These are phyloP conservation scores for Verticillium tricorpus DNA, from an alignment of 2,329 filamentous ascomycete species.

Conservation along the genomic window DNA sequence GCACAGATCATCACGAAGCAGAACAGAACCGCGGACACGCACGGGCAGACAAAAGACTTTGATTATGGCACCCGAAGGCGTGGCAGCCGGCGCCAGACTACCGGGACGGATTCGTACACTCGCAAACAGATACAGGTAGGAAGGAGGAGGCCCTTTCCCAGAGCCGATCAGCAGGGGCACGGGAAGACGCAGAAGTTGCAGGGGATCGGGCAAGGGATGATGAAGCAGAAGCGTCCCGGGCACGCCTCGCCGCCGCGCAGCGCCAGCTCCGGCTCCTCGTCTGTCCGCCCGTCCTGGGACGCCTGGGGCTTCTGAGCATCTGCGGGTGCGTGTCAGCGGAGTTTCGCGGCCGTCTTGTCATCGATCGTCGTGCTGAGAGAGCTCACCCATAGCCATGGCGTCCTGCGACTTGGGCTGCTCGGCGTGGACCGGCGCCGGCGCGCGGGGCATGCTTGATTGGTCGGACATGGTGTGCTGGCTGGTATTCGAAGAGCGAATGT, in stretches of 20 bases:
- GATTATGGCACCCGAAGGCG: not conserved
- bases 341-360: not conserved
- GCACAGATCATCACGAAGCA: no score
- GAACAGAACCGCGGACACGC: no score
- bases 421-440: not conserved
- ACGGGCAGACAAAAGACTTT: not conserved
- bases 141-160: not conserved
- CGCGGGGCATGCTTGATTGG: not conserved
- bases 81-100: not conserved
- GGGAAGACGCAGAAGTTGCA: constrained; percentile 27
- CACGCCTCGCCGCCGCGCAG: constrained; percentile 23
- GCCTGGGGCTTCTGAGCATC: not conserved
- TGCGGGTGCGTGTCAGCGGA: not conserved
- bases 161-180: constrained; percentile 16
- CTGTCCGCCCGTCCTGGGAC: not conserved
- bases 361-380: not conserved
- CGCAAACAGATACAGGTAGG: not conserved
- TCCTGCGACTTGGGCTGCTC: not conserved
- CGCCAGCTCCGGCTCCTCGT: constrained; percentile 13
- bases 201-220: constrained; percentile 31
- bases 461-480: not conserved
- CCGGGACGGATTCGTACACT: not conserved
- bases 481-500: not conserved
- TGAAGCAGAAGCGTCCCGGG: constrained; percentile 31
- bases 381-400: not conserved